Evolutionary conservation across 2,329 filamentous ascomycete genomes (phyloP).

Genomic region (Pseudogymnoascus sp.): DNA sequence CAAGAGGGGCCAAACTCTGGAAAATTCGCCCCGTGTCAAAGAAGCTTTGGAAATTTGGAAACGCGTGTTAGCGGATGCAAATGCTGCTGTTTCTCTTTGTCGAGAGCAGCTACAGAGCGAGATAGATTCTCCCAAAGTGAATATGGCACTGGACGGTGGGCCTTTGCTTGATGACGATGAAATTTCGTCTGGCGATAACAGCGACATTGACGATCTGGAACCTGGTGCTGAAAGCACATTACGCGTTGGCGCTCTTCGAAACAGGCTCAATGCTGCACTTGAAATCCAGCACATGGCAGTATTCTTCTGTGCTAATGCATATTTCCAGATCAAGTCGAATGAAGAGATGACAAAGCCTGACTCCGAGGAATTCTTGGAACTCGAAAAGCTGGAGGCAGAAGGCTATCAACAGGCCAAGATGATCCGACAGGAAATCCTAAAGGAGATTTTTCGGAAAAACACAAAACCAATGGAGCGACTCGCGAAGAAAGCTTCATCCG

Average conservation of each 20-base stretch:
- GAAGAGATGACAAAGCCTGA: conserved; percentile 56
- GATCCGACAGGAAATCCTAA: conserved; percentile 73
- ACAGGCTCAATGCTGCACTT: conserved; percentile 64
- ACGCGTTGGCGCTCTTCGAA: conserved; percentile 53
- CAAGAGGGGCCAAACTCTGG: conserved; percentile 73
- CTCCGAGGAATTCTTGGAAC: conserved; percentile 57
- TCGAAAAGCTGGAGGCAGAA: conserved; percentile 65
- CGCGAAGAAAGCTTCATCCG: conserved; percentile 43
- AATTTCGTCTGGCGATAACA: not conserved
- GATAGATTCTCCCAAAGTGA: conserved; percentile 28
- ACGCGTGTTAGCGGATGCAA: conserved; percentile 45
- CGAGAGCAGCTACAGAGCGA: conserved; percentile 55
- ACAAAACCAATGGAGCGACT: conserved; percentile 59
- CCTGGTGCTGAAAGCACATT: not conserved
- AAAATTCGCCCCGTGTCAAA: conserved; percentile 62
- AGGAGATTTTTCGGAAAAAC: conserved; percentile 49
- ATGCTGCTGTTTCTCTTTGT: conserved; percentile 53
- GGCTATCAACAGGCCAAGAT: conserved; percentile 73
- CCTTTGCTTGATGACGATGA: conserved; percentile 28
- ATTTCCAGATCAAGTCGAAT: conserved; percentile 76
- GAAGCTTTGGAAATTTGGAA: conserved; percentile 68
- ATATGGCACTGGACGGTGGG: conserved; percentile 20
- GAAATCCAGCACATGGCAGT: conserved; percentile 75
- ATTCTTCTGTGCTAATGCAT: conserved; percentile 80
- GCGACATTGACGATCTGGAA: conserved; percentile 28